Percentiles rank a stretch among this genome's conserved stretches.
Conservation (phyloP, 495 filamentous ascomycete species). For the Penicillium pulvis region DNA sequence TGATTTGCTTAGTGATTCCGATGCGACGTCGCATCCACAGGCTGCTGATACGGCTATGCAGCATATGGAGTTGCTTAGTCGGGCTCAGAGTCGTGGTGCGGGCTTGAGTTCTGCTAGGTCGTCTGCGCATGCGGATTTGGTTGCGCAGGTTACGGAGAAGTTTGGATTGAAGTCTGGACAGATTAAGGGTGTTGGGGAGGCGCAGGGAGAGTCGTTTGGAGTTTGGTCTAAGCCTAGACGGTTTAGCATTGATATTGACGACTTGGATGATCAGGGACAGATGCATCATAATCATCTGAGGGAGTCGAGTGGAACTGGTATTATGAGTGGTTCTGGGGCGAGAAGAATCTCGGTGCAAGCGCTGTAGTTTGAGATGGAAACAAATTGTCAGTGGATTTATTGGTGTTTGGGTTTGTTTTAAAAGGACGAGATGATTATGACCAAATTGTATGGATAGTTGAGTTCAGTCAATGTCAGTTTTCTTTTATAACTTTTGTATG, state of each 20-base stretch:
- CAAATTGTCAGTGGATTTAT: neutral
- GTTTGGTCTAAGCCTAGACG: constrained; percentile 44
- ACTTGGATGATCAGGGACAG: constrained; percentile 29
- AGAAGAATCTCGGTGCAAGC: constrained; percentile 33
- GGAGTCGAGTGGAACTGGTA: constrained; percentile 36
- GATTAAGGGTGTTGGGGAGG: constrained; percentile 25
- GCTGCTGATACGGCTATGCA: constrained; percentile 42
- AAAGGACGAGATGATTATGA: neutral
- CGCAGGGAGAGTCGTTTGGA: constrained; percentile 34
- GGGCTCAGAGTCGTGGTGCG: constrained; percentile 36
- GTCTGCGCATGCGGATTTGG: constrained; percentile 29
- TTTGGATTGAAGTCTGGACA: constrained; percentile 35
- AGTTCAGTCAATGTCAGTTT: constrained; percentile 11
- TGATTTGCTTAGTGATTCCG: constrained; percentile 47
- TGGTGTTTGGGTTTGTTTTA: neutral
- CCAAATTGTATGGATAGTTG: constrained; percentile 2
- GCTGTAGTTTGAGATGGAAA: constrained; percentile 15
- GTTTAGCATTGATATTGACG: constrained; percentile 45
- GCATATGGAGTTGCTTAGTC: constrained; percentile 56
- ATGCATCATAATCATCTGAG: constrained; percentile 41
- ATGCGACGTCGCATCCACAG: constrained; percentile 34
- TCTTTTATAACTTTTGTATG: neutral
- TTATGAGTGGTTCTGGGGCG: constrained; percentile 35
- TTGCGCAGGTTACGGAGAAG: constrained; percentile 33
- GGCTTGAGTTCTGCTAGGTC: constrained; percentile 22